Base-by-base conservation (phyloP, 1,139 yeast species). In the Casaregolazyma lundiana region DNA sequence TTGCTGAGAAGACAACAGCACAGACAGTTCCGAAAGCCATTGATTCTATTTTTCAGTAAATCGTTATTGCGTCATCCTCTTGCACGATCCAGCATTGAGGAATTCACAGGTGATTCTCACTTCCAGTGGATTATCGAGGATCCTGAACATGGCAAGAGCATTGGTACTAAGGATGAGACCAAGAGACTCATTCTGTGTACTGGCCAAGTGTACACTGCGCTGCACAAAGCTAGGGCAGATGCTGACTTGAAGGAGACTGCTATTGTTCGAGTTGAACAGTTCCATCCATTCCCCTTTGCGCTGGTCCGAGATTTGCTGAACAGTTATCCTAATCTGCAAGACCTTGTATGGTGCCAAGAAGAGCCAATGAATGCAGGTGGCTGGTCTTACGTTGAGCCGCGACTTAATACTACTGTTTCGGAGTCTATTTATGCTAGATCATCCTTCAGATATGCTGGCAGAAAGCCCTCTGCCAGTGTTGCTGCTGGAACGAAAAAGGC, bases 261-360 rank as follows among this genome's bases (percentile, higher is more conserved):
- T 4, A 75, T 92, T 67, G 71, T 92, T 62, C 87, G 84, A 73
- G 65, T 94, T 60, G 99, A 94, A 73, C 97, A 94, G 75, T 67
- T 90, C 62, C 97, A 94, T 66, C 99, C 99, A 69, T 94, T 94
- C 97, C 98, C 98, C 70, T 94, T 75, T 71, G 92, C 94, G 51
- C 96, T 87, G 73, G 73, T 94, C 62, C 84, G 89, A 65, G 97
- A 90, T 61, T 72, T 87, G 32, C 73, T 94, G 60, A 76, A 87
- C 70, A 67, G 80, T 47, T 94, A 84, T 76, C 88, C 95, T 64
- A 81, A 81, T 67, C 66, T 84, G 53, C 83, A 84, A 68, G 98
- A 94, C 66, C 73, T 94, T 60, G 95, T 89, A 41, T 94, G 94
- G 94, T 84, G 95, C 71, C 98, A 94, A 75, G 99, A 94, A 75